phyloP scores from a whole-genome alignment of 495 filamentous ascomycete genomes.

The Xylaria telfairii region DNA sequence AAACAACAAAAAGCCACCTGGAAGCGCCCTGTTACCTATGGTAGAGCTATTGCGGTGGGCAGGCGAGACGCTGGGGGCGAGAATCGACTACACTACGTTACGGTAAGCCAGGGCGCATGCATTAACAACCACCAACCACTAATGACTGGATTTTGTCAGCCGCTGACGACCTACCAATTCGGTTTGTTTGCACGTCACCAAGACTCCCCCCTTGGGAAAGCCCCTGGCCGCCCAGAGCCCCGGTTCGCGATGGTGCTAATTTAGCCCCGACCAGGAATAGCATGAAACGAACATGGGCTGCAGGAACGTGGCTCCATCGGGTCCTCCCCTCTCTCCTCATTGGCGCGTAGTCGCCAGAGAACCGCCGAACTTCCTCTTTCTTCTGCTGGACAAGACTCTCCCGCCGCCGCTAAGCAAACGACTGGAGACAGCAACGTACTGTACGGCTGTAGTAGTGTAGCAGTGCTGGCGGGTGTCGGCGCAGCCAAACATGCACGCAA shows the following conservation, averaged over 20 bases:
- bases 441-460: no score
- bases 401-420: background rate
- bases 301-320: constrained; percentile 11
- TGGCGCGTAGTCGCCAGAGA: constrained; percentile 31
- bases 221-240: background rate
- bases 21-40: constrained; percentile 13
- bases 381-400: no score
- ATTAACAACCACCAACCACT: background rate
- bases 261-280: constrained; percentile 23
- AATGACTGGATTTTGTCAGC: background rate
- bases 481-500: constrained; percentile 11
- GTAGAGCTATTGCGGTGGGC: background rate
- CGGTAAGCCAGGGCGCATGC: constrained; percentile 9
- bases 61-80: constrained; percentile 23
- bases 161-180: constrained; percentile 19
- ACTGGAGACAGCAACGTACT: background rate
- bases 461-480: background rate
- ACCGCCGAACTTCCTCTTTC: constrained; percentile 36
- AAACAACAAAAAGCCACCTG: background rate
- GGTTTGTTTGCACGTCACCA: background rate
- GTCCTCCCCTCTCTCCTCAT: constrained; percentile 23
- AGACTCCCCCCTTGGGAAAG: constrained; percentile 5
- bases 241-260: background rate
- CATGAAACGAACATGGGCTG: constrained; percentile 17
- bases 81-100: background rate